Evolutionary conservation across 495 filamentous ascomycete species (phyloP).

Genomic region (Aspergillus incahuasiensis): DNA sequence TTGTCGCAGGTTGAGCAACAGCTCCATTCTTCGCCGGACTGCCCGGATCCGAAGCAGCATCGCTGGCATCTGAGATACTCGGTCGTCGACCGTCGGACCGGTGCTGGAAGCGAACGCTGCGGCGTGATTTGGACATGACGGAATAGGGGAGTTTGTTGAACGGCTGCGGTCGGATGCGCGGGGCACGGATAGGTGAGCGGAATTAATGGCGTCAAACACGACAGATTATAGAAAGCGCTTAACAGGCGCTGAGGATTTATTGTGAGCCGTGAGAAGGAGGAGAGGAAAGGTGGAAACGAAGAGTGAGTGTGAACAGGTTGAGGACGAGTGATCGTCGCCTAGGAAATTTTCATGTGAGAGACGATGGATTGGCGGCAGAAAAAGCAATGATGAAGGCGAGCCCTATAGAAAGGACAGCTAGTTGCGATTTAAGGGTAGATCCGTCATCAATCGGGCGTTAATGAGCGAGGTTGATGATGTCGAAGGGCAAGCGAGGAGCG

Average conservation of each 20-base stretch:
- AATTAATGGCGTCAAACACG: constrained; percentile 14
- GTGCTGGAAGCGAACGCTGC: constrained; percentile 80
- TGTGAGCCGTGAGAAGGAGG: not conserved
- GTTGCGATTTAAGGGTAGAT: not conserved
- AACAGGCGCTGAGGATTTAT: constrained; percentile 3
- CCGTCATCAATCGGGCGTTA: not conserved
- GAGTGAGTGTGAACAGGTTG: constrained; percentile 6
- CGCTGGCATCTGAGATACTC: constrained; percentile 78
- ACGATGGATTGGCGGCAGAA: constrained; percentile 15
- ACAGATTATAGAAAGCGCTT: constrained; percentile 14
- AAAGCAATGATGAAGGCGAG: constrained; percentile 7
- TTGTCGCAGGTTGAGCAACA: constrained; percentile 42
- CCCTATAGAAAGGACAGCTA: not conserved
- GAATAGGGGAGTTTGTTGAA: constrained; percentile 12
- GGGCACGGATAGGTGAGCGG: constrained; percentile 22
- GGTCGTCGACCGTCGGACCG: constrained; percentile 50
- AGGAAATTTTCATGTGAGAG: constrained; percentile 29
- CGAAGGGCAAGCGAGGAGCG: constrained; percentile 7
- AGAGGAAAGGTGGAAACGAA: constrained; percentile 7
- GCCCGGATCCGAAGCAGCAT: constrained; percentile 60
- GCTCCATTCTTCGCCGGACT: constrained; percentile 48
- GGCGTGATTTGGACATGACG: constrained; percentile 68
- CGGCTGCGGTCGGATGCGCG: constrained; percentile 6
- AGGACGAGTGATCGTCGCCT: constrained; percentile 19
- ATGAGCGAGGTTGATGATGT: constrained; percentile 3